Conservation (phyloP, 2,329 filamentous ascomycete genomes). For the Hymenoscyphus occultus region DNA sequence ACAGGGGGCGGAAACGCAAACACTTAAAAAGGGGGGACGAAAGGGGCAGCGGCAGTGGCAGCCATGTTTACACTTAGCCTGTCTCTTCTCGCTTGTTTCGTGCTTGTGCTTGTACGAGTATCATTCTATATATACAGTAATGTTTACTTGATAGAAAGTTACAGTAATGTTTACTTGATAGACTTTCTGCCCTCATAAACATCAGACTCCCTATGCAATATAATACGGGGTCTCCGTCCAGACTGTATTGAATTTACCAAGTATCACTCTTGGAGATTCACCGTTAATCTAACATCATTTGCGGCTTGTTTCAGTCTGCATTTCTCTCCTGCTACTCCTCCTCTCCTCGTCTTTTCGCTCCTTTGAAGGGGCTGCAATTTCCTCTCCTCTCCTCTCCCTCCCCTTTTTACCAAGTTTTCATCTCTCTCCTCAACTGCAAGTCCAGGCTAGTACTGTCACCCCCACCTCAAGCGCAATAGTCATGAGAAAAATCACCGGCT, state of each 20-base stretch:
- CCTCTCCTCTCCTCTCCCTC: neutral
- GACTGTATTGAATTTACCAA: too few species aligned
- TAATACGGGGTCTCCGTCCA: neutral
- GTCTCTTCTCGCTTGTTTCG: too few species aligned
- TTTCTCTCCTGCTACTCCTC: neutral
- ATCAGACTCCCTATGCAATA: slow-evolving; percentile 1
- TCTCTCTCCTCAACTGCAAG: neutral
- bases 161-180: neutral
- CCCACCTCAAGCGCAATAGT: neutral
- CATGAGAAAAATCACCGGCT: neutral
- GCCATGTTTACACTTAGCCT: too few species aligned
- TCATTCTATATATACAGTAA: too few species aligned
- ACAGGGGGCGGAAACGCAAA: slow-evolving; percentile 3
- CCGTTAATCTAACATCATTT: neutral
- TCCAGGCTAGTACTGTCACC: neutral
- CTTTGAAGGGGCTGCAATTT: neutral
- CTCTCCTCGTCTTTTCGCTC: slow-evolving; percentile 2
- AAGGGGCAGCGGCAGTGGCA: neutral
- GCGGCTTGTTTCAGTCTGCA: slow-evolving; percentile 1
- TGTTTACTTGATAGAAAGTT: neutral
- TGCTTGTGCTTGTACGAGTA: too few species aligned
- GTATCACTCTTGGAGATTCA: neutral
- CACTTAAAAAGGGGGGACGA: slow-evolving; percentile 1
- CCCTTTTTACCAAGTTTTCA: neutral
- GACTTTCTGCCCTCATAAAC: neutral